These are phyloP conservation scores for Hypomyces perniciosus DNA, from an alignment of 2,329 filamentous ascomycete species.

Conservation along the genomic window DNA sequence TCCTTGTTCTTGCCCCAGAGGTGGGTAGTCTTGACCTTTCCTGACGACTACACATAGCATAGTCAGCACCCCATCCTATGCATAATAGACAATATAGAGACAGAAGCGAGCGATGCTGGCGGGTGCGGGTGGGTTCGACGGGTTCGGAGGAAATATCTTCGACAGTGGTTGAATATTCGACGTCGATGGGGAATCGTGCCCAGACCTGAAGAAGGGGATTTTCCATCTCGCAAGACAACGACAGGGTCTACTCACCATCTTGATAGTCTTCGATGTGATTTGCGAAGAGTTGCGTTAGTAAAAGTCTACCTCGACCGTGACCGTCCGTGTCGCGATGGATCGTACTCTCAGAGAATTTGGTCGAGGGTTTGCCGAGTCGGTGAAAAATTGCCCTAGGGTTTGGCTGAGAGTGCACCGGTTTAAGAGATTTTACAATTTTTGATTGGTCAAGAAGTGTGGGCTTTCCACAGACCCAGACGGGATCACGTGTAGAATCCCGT, in stretches of 20 bases:
- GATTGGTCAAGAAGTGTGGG: slow-evolving; percentile 22
- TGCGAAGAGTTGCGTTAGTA: slow-evolving; percentile 33
- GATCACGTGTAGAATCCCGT: slow-evolving; percentile 22
- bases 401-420: slow-evolving; percentile 20
- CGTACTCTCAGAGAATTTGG: slow-evolving; percentile 28
- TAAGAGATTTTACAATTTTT: slow-evolving; percentile 23
- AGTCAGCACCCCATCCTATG: slow-evolving; percentile 7
- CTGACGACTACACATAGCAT: slow-evolving; percentile 34
- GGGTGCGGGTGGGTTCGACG: slow-evolving; percentile 7
- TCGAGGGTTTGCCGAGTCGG: slow-evolving; percentile 30
- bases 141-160: slow-evolving; percentile 3
- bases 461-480: slow-evolving; percentile 4
- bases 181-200: slow-evolving; percentile 1
- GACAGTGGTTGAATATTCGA: slow-evolving; percentile 14
- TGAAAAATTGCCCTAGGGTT: slow-evolving; percentile 35
- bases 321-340: slow-evolving; percentile 31
- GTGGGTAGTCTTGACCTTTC: slow-evolving; percentile 86
- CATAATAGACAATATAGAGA: not conserved
- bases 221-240: slow-evolving; percentile 7
- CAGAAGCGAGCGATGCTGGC: slow-evolving; percentile 8
- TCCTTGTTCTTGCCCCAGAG: slow-evolving; percentile 99
- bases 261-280: slow-evolving; percentile 38
- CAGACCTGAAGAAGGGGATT: slow-evolving; percentile 11
- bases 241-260: slow-evolving; percentile 40
- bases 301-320: slow-evolving; percentile 31